Evolutionary conservation across 768 basidiomycete species (phyloP).

Genomic region (Boletellus ananiceps): DNA sequence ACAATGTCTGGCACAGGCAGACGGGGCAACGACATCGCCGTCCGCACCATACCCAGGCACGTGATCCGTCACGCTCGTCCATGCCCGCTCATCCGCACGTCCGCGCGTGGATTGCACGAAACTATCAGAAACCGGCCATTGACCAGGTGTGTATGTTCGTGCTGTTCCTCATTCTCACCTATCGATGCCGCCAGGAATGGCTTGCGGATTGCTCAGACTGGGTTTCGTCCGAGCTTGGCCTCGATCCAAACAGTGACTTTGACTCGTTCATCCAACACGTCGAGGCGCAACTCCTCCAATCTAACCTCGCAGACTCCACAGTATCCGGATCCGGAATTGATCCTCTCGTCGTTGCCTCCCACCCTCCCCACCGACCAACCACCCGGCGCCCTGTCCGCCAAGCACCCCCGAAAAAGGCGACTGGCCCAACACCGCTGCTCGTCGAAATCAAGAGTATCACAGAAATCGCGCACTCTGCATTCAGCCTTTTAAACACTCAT

Average conservation of each 20-base stretch:
- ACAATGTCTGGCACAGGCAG: slow-evolving; percentile 80
- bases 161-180: not conserved
- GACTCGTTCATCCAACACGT: slow-evolving; percentile 51
- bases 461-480: slow-evolving; percentile 83
- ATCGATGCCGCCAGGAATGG: slow-evolving; percentile 54
- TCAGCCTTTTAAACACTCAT: slow-evolving; percentile 62
- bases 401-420: slow-evolving; percentile 16
- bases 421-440: slow-evolving; percentile 48
- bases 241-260: slow-evolving; percentile 46
- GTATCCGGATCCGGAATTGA: slow-evolving; percentile 60
- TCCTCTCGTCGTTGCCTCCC: slow-evolving; percentile 16
- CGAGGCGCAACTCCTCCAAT: slow-evolving; percentile 64
- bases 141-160: slow-evolving; percentile 45
- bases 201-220: slow-evolving; percentile 67
- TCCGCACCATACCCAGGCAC: slow-evolving; percentile 16
- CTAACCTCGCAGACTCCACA: slow-evolving; percentile 71
- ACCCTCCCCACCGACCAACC: slow-evolving; percentile 3
- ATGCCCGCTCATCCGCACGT: slow-evolving; percentile 33
- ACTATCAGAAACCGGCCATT: slow-evolving; percentile 58
- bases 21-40: slow-evolving; percentile 46
- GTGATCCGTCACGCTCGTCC: slow-evolving; percentile 1
- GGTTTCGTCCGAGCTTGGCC: slow-evolving; percentile 45
- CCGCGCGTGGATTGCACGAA: slow-evolving; percentile 47
- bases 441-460: slow-evolving; percentile 76
- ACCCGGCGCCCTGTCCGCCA: slow-evolving; percentile 1